These are phyloP conservation scores for Vitis hybrid DNA, from an alignment of 177 flowering plant genomes.

Conservation along the genomic window DNA sequence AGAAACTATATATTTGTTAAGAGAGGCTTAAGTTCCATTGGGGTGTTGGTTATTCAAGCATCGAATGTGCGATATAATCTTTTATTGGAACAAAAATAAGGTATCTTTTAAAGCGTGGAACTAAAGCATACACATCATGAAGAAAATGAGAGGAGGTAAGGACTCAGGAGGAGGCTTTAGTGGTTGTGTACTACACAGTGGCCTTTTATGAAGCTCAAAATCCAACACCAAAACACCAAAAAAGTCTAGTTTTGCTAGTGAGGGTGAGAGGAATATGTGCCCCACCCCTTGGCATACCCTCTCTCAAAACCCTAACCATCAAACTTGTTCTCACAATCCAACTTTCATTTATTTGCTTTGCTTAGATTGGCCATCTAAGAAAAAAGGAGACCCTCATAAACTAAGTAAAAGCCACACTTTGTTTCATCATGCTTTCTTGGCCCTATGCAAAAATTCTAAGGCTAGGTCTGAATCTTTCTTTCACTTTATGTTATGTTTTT, in stretches of 20 bases:
- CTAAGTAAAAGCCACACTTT: constrained; percentile 8
- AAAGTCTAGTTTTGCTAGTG: background rate
- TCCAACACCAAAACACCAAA: background rate
- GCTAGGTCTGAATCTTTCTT: background rate
- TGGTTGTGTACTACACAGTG: no score
- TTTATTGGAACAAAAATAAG: no score
- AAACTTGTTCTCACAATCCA: constrained; percentile 23
- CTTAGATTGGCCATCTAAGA: constrained; percentile 9
- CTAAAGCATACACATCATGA: no score
- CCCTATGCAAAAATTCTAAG: background rate
- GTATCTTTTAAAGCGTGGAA: no score
- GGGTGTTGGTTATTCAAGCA: no score
- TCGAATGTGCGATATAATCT: no score
- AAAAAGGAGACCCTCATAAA: constrained; percentile 8
- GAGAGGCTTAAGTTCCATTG: no score
- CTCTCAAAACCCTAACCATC: constrained; percentile 24
- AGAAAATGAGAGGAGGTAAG: no score
- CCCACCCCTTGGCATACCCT: constrained; percentile 11
- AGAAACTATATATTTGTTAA: no score
- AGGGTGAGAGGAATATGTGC: constrained; percentile 26
- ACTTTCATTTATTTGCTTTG: background rate
- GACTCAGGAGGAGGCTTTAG: no score
- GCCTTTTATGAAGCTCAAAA: background rate
- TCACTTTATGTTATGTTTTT: background rate
- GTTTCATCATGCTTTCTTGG: constrained; percentile 12